Conservation (phyloP, 1,284 basidiomycete species). For the Neotropicomus parvogracilis region DNA sequence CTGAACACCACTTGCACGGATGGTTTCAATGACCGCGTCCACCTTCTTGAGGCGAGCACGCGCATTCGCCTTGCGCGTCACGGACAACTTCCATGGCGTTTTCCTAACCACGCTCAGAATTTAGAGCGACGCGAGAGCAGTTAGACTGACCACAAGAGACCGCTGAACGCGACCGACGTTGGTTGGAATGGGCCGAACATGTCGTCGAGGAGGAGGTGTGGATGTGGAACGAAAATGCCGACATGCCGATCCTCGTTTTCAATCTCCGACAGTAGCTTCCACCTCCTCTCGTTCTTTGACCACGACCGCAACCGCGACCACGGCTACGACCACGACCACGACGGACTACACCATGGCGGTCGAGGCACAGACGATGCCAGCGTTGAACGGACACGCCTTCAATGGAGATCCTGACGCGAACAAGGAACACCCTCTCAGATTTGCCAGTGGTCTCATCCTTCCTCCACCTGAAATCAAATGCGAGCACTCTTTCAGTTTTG, state of each 20-base stretch:
- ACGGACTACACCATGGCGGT: conserved; percentile 36
- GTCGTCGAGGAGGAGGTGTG: conserved; percentile 8
- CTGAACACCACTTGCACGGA: conserved; percentile 76
- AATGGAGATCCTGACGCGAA: conserved; percentile 42
- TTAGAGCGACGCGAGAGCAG: background rate
- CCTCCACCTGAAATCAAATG: conserved; percentile 93
- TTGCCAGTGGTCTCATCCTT: conserved; percentile 82
- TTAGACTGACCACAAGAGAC: conserved; percentile 70
- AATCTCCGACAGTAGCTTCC: conserved; percentile 22
- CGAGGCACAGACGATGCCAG: conserved; percentile 37
- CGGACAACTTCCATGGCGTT: conserved; percentile 88
- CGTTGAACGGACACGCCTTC: conserved; percentile 37
- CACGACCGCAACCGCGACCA: no score
- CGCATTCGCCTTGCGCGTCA: conserved; percentile 88
- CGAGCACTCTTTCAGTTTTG: conserved; percentile 36
- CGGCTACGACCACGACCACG: conserved; percentile 20
- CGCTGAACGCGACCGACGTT: conserved; percentile 60
- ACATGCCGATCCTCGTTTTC: conserved; percentile 24
- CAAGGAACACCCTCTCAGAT: conserved; percentile 48
- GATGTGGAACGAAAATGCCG: conserved; percentile 19
- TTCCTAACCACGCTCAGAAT: conserved; percentile 61
- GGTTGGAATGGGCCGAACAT: conserved; percentile 82
- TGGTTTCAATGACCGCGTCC: conserved; percentile 88
- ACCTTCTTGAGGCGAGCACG: conserved; percentile 87
- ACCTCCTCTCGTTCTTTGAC: background rate